Conservation (phyloP, 331 rosid species). For the Quercus phellos region DNA sequence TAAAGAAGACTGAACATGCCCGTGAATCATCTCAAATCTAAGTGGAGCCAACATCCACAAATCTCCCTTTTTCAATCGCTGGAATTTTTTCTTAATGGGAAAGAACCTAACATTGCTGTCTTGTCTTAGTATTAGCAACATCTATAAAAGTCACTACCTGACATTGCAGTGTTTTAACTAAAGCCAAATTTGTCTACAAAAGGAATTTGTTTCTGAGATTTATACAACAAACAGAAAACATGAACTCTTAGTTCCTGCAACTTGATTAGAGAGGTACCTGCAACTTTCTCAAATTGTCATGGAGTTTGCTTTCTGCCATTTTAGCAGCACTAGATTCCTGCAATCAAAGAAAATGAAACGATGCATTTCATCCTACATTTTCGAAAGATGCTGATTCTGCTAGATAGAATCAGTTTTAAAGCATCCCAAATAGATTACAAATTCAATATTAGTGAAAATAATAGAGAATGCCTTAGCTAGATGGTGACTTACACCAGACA, state of each 20-base stretch:
- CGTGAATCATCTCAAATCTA: no score
- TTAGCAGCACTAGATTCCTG: conserved; percentile 66
- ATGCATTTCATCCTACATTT: neutral
- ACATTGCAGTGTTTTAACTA: neutral
- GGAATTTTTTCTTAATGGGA: neutral
- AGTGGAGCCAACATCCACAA: no score
- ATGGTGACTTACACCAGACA: conserved; percentile 46
- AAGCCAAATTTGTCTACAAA: neutral
- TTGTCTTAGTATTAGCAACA: neutral
- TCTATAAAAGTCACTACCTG: neutral
- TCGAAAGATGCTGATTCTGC: neutral
- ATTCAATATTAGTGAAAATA: neutral
- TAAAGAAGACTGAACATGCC: no score
- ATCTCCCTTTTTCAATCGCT: neutral
- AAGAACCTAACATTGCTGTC: neutral
- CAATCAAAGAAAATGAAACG: conserved; percentile 11
- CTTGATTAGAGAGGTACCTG: conserved; percentile 40
- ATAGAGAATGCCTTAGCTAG: neutral
- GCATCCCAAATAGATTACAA: neutral
- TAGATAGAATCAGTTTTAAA: neutral
- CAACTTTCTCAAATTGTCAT: conserved; percentile 49
- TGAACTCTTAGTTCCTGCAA: neutral
- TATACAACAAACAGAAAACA: neutral
- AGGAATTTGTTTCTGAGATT: neutral
- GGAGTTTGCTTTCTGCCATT: conserved; percentile 64